Percentiles rank a stretch among this genome's conserved stretches.
These are phyloP conservation scores for Rhododendron williamsianum DNA, from an alignment of 148 eudicot genomes.

Conservation along the genomic window DNA sequence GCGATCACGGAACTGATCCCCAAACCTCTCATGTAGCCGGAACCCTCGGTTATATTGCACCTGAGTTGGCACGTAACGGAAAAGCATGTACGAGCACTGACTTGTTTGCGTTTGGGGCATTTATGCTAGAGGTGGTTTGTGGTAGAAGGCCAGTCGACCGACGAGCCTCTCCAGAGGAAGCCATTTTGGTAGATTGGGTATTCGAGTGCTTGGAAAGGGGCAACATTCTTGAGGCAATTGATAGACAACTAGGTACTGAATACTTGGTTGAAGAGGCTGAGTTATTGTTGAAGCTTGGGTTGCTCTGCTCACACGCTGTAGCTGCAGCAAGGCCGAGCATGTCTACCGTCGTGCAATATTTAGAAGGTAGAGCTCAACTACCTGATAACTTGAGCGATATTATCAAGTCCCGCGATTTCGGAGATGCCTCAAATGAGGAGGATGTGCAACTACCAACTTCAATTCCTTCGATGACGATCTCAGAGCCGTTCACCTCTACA, in stretches of 20 bases:
- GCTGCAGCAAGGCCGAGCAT: slow-evolving; percentile 1
- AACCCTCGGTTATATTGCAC: not conserved
- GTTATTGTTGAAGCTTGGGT: slow-evolving; percentile 1
- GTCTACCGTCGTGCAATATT: not conserved
- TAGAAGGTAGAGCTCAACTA: slow-evolving; percentile 2
- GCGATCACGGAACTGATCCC: not conserved
- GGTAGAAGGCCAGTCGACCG: slow-evolving; percentile 1
- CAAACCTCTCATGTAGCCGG: not conserved
- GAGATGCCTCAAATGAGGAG: not conserved
- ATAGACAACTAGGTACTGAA: not conserved
- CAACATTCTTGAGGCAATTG: not conserved
- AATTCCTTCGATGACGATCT: not conserved
- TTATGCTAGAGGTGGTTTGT: slow-evolving; percentile 8
- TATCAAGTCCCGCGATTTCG: not conserved
- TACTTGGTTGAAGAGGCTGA: not conserved
- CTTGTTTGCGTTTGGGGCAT: slow-evolving; percentile 7
- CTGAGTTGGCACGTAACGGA: not conserved
- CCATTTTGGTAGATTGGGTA: not conserved
- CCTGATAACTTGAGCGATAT: not conserved
- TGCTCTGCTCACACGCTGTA: slow-evolving; percentile 7
- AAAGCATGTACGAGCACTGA: slow-evolving; percentile 5
- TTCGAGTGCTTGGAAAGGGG: slow-evolving; percentile 2
- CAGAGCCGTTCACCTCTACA: not conserved
- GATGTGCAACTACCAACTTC: not conserved
- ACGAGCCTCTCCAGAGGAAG: not conserved